Percentiles rank a stretch among this genome's conserved stretches.
These are phyloP conservation scores for Acanthamoeba healyi DNA, from an alignment of 208 protist species.

Conservation along the genomic window DNA sequence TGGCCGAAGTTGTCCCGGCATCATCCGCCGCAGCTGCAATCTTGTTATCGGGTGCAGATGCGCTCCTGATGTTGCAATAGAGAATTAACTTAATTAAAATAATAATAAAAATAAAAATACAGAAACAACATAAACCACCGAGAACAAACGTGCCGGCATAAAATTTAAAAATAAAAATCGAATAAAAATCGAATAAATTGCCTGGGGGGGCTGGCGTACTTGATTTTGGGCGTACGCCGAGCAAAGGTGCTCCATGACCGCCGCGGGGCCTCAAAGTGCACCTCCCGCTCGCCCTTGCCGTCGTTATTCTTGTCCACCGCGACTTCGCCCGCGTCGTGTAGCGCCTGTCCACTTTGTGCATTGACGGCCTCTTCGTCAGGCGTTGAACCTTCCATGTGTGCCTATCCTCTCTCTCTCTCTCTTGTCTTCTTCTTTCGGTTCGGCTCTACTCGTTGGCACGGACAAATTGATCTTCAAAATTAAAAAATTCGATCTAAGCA, in stretches of 20 bases:
- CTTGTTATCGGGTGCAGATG: slow-evolving; percentile 6
- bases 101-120: not conserved
- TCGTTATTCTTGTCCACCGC: not conserved
- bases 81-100: not conserved
- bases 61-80: not conserved
- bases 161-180: not conserved
- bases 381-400: not conserved
- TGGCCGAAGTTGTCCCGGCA: not conserved
- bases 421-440: no score
- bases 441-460: no score
- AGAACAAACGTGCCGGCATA: not conserved
- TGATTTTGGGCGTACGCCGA: not conserved
- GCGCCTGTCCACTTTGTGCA: not conserved
- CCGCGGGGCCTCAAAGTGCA: not conserved
- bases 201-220: not conserved
- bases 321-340: not conserved
- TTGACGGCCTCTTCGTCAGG: not conserved
- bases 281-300: not conserved
- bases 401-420: not conserved
- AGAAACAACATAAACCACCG: not conserved
- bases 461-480: no score
- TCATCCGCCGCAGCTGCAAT: not conserved
- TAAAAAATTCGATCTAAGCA: no score
- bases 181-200: not conserved
- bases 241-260: slow-evolving; percentile 28